Conservation (phyloP, 2,329 filamentous ascomycete species). For the Gaeumannomyces sp. region DNA sequence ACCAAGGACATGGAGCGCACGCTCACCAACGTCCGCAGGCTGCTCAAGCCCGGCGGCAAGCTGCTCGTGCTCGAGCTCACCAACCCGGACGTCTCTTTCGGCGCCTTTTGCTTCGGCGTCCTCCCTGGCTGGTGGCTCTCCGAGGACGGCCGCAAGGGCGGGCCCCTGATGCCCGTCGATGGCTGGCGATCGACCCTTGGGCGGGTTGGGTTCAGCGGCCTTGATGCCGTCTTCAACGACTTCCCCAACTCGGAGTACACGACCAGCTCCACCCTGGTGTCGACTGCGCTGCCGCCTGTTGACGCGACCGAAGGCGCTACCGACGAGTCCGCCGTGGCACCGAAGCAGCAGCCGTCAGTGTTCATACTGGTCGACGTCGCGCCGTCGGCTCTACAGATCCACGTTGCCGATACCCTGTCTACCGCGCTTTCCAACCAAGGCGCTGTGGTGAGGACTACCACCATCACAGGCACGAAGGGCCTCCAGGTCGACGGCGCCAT, state of each 20-base stretch:
- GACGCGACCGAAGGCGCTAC: conserved; percentile 10
- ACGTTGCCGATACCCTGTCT: conserved; percentile 3
- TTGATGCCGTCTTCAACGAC: conserved; percentile 9
- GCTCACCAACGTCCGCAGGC: conserved; percentile 25
- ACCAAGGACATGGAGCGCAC: conserved; percentile 24
- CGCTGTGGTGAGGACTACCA: not conserved
- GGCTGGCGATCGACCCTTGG: conserved; percentile 14
- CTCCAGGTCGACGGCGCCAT: conserved; percentile 12
- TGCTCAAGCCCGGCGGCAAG: conserved; percentile 34
- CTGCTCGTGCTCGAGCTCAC: conserved; percentile 24
- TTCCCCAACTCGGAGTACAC: conserved; percentile 8
- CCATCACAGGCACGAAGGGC: conserved; percentile 11
- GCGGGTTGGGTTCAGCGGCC: conserved; percentile 10
- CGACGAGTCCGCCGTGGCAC: not conserved
- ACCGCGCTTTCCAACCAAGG: not conserved
- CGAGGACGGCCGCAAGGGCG: conserved; percentile 19
- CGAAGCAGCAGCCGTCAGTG: not conserved
- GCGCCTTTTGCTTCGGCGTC: conserved; percentile 4
- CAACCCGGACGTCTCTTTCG: not conserved
- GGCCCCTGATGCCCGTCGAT: conserved; percentile 16
- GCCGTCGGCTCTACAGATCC: not conserved
- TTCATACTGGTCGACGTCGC: not conserved
- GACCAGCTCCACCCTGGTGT: conserved; percentile 13
- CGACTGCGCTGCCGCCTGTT: conserved; percentile 19
- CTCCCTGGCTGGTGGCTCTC: conserved; percentile 26